phyloP scores from a whole-genome alignment of 169 alveolate genomes.

The Cryptosporidium sp. region DNA sequence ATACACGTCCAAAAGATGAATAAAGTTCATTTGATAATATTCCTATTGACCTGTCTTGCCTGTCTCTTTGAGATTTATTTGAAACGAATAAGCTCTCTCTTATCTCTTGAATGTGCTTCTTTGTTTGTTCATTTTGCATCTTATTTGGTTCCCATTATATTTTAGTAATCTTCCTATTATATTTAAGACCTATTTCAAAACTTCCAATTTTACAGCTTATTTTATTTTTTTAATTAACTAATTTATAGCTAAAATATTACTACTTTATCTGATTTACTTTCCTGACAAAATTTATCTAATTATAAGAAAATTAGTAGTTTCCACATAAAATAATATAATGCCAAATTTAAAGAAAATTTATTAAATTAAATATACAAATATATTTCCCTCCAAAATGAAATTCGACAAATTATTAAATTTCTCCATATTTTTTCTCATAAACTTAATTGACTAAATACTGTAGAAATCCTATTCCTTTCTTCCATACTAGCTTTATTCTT shows the following conservation, averaged over 20 bases:
- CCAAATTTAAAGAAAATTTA: neutral
- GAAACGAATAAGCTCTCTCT: conserved; percentile 43
- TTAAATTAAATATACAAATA: neutral
- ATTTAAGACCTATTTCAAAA: neutral
- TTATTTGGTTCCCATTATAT: neutral
- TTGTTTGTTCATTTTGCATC: conserved; percentile 23
- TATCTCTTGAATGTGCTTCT: conserved; percentile 33
- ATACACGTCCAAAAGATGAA: conserved; percentile 76
- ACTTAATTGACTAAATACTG: neutral
- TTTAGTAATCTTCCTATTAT: neutral
- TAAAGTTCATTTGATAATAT: conserved; percentile 79
- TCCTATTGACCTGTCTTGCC: conserved; percentile 66
- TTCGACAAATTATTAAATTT: neutral
- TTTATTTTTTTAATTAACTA: neutral
- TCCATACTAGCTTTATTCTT: neutral
- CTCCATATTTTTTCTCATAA: neutral
- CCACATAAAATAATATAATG: neutral
- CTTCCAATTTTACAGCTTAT: neutral
- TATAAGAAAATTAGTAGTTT: neutral
- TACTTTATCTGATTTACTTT: neutral
- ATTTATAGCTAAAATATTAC: neutral
- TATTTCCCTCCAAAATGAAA: conserved; percentile 10
- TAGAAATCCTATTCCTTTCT: neutral
- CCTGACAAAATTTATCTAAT: neutral
- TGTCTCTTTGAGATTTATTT: conserved; percentile 46